Evolutionary conservation across 495 filamentous ascomycete species (phyloP).

Genomic region (Neurospora sp.): DNA sequence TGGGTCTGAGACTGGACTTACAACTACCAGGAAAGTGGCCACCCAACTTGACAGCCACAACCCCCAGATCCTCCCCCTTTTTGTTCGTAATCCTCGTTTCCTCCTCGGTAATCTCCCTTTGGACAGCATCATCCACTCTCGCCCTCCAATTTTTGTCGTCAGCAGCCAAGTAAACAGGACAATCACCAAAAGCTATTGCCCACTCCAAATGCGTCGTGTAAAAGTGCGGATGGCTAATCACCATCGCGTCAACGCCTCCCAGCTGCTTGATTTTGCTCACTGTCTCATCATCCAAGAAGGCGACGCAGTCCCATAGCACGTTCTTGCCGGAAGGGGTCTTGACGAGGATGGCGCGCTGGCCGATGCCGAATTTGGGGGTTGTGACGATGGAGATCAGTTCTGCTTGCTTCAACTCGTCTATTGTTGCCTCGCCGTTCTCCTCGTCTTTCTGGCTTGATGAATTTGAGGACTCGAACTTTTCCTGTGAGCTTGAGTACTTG

Average conservation of each 20-base stretch:
- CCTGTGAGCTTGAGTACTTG: slow-evolving; percentile 19
- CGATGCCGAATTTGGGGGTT: slow-evolving; percentile 58
- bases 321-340: slow-evolving; percentile 46
- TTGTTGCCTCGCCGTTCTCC: neutral
- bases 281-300: slow-evolving; percentile 52
- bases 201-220: slow-evolving; percentile 62
- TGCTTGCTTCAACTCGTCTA: neutral
- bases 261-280: slow-evolving; percentile 33
- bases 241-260: slow-evolving; percentile 59
- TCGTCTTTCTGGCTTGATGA: too few species aligned
- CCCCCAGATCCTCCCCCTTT: slow-evolving; percentile 36
- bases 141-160: slow-evolving; percentile 55
- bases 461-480: neutral
- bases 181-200: slow-evolving; percentile 47
- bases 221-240: slow-evolving; percentile 75
- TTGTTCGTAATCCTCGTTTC: slow-evolving; percentile 24
- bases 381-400: slow-evolving; percentile 44
- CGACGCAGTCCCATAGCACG: slow-evolving; percentile 66
- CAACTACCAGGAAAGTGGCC: slow-evolving; percentile 66
- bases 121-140: slow-evolving; percentile 13
- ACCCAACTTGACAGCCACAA: slow-evolving; percentile 56
- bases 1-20: neutral
- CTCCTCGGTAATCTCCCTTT: slow-evolving; percentile 22
- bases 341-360: slow-evolving; percentile 60
- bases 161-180: slow-evolving; percentile 49